Evolutionary conservation across 129 eudicot species (phyloP).

Genomic region (Smallanthus sonchifolius): DNA sequence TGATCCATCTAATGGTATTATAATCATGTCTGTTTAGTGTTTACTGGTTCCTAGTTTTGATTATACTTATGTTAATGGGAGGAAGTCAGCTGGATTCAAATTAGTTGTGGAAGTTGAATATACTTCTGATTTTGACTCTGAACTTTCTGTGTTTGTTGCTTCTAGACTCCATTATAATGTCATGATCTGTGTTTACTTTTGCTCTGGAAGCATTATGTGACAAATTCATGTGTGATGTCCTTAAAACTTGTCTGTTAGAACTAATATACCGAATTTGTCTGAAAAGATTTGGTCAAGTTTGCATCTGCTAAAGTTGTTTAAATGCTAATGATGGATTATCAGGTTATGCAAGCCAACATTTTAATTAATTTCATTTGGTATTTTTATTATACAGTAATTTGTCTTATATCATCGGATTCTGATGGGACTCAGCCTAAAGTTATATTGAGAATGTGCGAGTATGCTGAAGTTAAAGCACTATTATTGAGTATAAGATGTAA

Average conservation of each 20-base stretch:
- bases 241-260: too few relatives aligned
- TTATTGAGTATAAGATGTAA: not conserved
- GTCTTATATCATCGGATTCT: not conserved
- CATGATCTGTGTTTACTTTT: not conserved
- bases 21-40: slow-evolving; percentile 7
- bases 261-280: not conserved
- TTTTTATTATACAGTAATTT: not conserved
- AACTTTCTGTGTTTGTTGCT: not conserved
- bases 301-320: not conserved
- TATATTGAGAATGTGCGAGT: not conserved
- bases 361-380: not conserved
- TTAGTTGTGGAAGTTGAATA: slow-evolving; percentile 5
- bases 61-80: not conserved
- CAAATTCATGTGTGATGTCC: too few relatives aligned
- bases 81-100: slow-evolving; percentile 14
- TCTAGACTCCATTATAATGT: not conserved
- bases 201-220: not conserved
- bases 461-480: not conserved
- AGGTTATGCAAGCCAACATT: not conserved
- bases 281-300: not conserved
- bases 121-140: not conserved
- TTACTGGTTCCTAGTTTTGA: not conserved
- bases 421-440: not conserved
- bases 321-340: not conserved
- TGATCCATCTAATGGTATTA: not conserved